A percentile compares a stretch with the other conserved stretches of the same genome.
Conservation (phyloP, 2,329 filamentous ascomycete species). For the Apiospora hydei region DNA sequence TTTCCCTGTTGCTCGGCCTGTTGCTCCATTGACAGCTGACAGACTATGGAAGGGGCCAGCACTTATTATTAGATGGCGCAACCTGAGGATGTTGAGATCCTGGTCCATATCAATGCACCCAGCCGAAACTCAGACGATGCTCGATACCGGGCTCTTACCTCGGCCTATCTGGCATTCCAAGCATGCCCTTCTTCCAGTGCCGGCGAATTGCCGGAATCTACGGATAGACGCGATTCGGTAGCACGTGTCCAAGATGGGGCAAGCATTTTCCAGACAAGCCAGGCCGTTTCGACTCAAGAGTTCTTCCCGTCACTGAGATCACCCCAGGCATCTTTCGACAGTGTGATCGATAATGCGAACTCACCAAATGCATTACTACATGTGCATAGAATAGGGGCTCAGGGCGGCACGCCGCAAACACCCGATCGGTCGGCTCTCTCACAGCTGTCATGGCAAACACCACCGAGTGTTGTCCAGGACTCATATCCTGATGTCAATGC, state of each 20-base stretch:
- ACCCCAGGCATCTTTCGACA: constrained; percentile 51
- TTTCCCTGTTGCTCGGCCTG: not conserved
- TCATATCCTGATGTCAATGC: constrained; percentile 55
- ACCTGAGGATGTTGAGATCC: constrained; percentile 54
- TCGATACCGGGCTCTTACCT: constrained; percentile 56
- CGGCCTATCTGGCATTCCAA: constrained; percentile 59
- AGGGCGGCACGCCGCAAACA: constrained; percentile 20
- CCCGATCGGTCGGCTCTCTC: constrained; percentile 28
- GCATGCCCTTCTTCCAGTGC: constrained; percentile 32
- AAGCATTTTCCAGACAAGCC: constrained; percentile 24
- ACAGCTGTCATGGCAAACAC: constrained; percentile 50
- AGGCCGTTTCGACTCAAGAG: constrained; percentile 26
- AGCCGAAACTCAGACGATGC: constrained; percentile 56
- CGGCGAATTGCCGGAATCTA: constrained; percentile 22
- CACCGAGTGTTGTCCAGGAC: constrained; percentile 61
- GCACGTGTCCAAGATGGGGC: not conserved
- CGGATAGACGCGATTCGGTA: not conserved
- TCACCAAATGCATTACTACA: constrained; percentile 41
- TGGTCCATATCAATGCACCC: constrained; percentile 63
- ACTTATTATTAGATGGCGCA: constrained; percentile 37
- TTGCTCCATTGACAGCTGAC: not conserved
- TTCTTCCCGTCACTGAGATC: constrained; percentile 35
- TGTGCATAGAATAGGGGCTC: not conserved
- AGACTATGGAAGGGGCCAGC: constrained; percentile 6
- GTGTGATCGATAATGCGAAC: constrained; percentile 52